phyloP scores from a whole-genome alignment of 768 basidiomycete species.

The Boletus barrowsii region DNA sequence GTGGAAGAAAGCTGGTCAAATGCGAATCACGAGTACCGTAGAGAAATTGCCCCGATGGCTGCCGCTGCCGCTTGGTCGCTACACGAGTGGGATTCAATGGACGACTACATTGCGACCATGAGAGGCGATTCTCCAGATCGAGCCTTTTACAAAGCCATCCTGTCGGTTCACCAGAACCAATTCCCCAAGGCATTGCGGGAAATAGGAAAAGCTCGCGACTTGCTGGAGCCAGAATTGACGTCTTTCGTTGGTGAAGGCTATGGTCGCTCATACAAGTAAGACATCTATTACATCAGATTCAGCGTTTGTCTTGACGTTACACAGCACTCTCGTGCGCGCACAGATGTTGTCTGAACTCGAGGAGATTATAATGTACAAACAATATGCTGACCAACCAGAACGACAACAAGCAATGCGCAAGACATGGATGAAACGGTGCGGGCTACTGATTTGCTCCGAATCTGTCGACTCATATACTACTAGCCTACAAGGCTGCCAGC shows the following conservation, averaged over 20 bases:
- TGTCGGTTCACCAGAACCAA: slow-evolving; percentile 95
- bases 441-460: neutral
- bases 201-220: slow-evolving; percentile 89
- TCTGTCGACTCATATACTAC: neutral
- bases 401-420: slow-evolving; percentile 86
- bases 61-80: slow-evolving; percentile 97
- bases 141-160: slow-evolving; percentile 93
- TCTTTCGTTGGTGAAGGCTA: slow-evolving; percentile 95
- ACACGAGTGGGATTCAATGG: slow-evolving; percentile 98
- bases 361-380: slow-evolving; percentile 95
- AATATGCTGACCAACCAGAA: slow-evolving; percentile 89
- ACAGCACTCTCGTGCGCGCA: slow-evolving; percentile 90
- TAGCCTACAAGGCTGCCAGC: slow-evolving; percentile 93
- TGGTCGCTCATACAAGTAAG: slow-evolving; percentile 94
- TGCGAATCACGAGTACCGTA: slow-evolving; percentile 77
- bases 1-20: slow-evolving; percentile 88
- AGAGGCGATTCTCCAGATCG: slow-evolving; percentile 89
- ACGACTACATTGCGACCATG: slow-evolving; percentile 93
- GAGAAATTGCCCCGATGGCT: slow-evolving; percentile 93
- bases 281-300: slow-evolving; percentile 6
- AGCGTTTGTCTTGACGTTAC: slow-evolving; percentile 10
- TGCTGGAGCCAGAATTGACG: slow-evolving; percentile 86
- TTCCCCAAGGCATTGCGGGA: slow-evolving; percentile 87
- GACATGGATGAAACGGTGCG: slow-evolving; percentile 96
- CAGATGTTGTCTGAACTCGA: slow-evolving; percentile 98